Base-by-base conservation (phyloP, 768 basidiomycete genomes). In the Collybia nuda region DNA sequence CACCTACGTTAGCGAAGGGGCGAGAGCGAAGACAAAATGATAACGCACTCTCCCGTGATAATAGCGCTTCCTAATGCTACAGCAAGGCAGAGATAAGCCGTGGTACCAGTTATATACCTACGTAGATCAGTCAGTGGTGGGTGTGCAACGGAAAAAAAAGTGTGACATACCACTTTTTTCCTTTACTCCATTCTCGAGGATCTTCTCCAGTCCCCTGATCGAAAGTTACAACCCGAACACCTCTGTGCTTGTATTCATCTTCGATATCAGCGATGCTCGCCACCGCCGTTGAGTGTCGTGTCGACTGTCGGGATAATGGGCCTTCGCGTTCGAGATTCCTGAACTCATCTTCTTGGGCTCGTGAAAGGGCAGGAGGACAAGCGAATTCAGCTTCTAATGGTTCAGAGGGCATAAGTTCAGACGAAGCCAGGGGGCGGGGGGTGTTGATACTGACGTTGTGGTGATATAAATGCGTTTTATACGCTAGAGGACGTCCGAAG, bases 61-160 rank as follows among this genome's bases (percentile, higher is more conserved):
- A 74, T 67, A 5, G 72, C 72, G 51, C 68, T 71, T 3, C 70
- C 72, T 2, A 74, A 48, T 1, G 70, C 67, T 18, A 72, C 73
- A 6, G 69, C 64, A 21, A 70, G 56, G 51, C 73, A 73, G 11
- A 75, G 60, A 39, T 67, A 64, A 1, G 69, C 67, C 1, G 72
- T 63, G 17, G 66, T 55, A 17, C 65, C 46, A 1, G 71, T 74
- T 18, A 72, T 56, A 52, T 26, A 26, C 24, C 24, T 26, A 7
- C 24, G 7, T 26, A 26, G 24, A 26, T 7, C 4, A 26, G 24
- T 26, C 24, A 26, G 24, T 26, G 24, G 7, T 26, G 3, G 24
- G 24, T 26, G 24, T 3, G 24, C 24, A 4, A 17, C 18, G 24
- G 28, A 47, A 36, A 22, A 12, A 6, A 15, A 41, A 12, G n/a